Conservation (phyloP, 305 asterid genomes). For the Withania somnifera region DNA sequence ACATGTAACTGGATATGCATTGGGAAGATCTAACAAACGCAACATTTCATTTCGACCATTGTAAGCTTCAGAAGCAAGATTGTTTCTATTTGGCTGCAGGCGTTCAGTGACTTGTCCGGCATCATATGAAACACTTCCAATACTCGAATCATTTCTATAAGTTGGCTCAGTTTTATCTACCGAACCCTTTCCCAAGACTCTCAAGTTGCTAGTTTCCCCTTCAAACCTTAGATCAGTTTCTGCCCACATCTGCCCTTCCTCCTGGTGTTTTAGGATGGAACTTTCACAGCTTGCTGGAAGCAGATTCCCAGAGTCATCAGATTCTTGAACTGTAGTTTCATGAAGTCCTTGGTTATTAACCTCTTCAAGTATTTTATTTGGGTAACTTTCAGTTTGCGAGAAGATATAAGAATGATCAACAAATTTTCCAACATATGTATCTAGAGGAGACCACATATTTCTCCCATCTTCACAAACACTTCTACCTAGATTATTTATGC, state of each 20-base stretch:
- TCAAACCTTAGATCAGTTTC: conserved; percentile 18
- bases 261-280: conserved; percentile 24
- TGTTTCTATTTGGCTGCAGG: conserved; percentile 18
- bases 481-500: conserved; percentile 24
- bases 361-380: conserved; percentile 30
- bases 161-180: conserved; percentile 14
- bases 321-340: conserved; percentile 22
- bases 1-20: conserved; percentile 24
- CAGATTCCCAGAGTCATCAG: conserved; percentile 20
- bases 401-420: conserved; percentile 16
- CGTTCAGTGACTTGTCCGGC: conserved; percentile 18
- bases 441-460: conserved; percentile 33
- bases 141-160: conserved; percentile 16
- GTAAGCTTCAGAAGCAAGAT: conserved; percentile 24
- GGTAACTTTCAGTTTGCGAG: conserved; percentile 19
- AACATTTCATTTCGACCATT: conserved; percentile 16
- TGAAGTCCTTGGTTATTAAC: conserved; percentile 32
- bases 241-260: conserved; percentile 25
- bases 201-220: conserved; percentile 22
- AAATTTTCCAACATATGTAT: conserved; percentile 27
- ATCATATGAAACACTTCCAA: conserved; percentile 19
- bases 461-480: conserved; percentile 26
- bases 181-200: conserved; percentile 17
- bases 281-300: conserved; percentile 30
- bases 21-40: conserved; percentile 17